phyloP scores from a whole-genome alignment of 129 eudicot species.

The Tagetes erecta region DNA sequence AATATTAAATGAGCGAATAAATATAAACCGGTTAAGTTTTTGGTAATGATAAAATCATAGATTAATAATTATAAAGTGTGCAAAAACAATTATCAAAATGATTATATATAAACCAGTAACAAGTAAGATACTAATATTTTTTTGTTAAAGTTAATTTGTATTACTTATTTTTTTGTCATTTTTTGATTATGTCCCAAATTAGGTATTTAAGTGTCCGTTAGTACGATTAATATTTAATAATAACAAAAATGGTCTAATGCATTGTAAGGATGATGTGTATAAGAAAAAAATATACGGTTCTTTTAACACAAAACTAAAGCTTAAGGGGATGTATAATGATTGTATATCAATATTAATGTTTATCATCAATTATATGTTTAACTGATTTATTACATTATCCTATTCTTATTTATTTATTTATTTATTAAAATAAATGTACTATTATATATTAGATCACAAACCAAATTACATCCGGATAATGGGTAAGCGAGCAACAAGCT shows the following conservation, averaged over 20 bases:
- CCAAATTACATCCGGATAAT: too few species aligned
- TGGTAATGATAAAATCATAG: too few species aligned
- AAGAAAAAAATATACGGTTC: background rate
- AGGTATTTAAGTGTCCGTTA: conserved; percentile 7
- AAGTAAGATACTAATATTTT: background rate
- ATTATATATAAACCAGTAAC: too few species aligned
- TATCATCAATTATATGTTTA: background rate
- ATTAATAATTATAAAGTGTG: too few species aligned
- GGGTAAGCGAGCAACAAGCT: too few species aligned
- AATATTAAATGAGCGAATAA: too few species aligned
- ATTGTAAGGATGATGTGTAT: background rate
- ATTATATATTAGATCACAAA: too few species aligned
- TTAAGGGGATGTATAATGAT: background rate
- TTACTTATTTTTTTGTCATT: background rate
- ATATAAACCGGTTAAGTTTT: too few species aligned
- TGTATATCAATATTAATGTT: background rate
- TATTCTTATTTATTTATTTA: background rate
- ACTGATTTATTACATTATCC: background rate
- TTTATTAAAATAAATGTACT: too few species aligned
- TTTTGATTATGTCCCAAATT: background rate
- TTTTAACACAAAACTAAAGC: background rate
- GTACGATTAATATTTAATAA: background rate
- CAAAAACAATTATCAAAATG: too few species aligned
- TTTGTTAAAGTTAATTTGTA: background rate
- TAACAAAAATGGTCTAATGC: background rate